A percentile compares a stretch with the other conserved stretches of the same genome.
Evolutionary conservation across 805 yeast species (phyloP).

Genomic region (Isabelozyma heimii): DNA sequence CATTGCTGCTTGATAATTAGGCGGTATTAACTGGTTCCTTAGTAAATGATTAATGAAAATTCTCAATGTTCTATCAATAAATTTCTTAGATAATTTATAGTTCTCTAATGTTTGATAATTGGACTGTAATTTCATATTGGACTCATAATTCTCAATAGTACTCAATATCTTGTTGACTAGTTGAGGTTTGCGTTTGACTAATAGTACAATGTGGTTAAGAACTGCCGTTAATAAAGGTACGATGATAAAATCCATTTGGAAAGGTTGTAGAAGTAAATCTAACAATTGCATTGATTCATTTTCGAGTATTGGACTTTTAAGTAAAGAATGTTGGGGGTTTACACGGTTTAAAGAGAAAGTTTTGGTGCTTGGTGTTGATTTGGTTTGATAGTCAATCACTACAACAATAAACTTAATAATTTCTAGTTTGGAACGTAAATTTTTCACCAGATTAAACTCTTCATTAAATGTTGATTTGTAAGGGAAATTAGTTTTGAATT

Average conservation of each 20-base stretch:
- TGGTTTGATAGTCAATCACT: conserved; percentile 44
- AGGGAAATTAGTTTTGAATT: conserved; percentile 60
- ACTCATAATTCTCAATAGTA: conserved; percentile 59
- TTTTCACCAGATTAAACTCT: conserved; percentile 50
- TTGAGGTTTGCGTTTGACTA: conserved; percentile 67
- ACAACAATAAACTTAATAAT: conserved; percentile 64
- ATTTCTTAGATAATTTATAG: conserved; percentile 57
- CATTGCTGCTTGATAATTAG: conserved; percentile 25
- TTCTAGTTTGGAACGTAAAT: conserved; percentile 62
- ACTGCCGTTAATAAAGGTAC: conserved; percentile 63
- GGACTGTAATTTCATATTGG: conserved; percentile 54
- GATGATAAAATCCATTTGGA: conserved; percentile 55
- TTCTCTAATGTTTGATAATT: conserved; percentile 41
- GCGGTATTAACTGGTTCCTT: conserved; percentile 34
- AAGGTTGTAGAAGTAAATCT: conserved; percentile 57
- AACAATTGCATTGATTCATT: conserved; percentile 69
- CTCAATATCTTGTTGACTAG: conserved; percentile 55
- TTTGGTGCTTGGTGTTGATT: conserved; percentile 32
- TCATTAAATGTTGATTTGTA: conserved; percentile 43
- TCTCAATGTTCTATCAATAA: conserved; percentile 59
- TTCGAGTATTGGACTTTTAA: conserved; percentile 54
- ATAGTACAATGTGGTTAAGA: conserved; percentile 57
- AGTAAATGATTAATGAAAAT: conserved; percentile 37
- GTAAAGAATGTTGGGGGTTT: conserved; percentile 60
- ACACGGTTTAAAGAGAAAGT: conserved; percentile 52